Evolutionary conservation across 2,329 filamentous ascomycete species (phyloP), one percentile per base, ranked within the genome.

Genomic region (Emergomyces pasteurianus): DNA sequence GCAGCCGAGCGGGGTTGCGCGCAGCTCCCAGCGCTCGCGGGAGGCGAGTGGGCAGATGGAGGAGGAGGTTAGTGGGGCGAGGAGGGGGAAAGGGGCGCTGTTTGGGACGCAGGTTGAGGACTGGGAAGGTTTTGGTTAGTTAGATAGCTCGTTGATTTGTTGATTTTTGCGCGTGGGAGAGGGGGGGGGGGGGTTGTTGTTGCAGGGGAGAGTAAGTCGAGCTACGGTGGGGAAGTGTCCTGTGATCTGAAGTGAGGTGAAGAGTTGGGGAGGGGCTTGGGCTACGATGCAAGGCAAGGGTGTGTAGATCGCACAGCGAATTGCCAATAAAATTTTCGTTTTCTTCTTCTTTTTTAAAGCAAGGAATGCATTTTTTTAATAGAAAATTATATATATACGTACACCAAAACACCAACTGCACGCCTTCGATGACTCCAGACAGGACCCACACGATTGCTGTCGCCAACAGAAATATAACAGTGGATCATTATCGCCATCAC

Each of bases 71-170:
- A 77, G 60, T 0, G 75, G 75, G 8, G 74, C 69, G 49, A 78
- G 63, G 54, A 78, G 73, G 0, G 72, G 73, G 43, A 76, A 62
- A 18, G 65, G 67, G 31, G 69, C 63, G 34, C 65, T 63, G 61
- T 75, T 77, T 1, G 74, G 73, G 31, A 77, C 72, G 60, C 75
- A 77, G 23, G 71, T 70, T 55, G 72, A 73, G 2, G 74, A 76
- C 67, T 75, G 65, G 34, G 60, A 23, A 56, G 59, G 47, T 63
- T 62, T 62, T 62, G 9, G 12, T 49, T 50, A 31, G 47, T 26
- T 47, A 23, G 7, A 12, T 47, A 9, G 9, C 3, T 23, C 10
- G 28, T 50, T 1, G 1, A 18, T 26, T 50, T 16, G 3, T 16
- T 28, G 16, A 18, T 50, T 28, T 50, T 6, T 1, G n/a, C 9